Conservation (phyloP, 2,329 filamentous ascomycete genomes). For the Aspergillus ustus region DNA sequence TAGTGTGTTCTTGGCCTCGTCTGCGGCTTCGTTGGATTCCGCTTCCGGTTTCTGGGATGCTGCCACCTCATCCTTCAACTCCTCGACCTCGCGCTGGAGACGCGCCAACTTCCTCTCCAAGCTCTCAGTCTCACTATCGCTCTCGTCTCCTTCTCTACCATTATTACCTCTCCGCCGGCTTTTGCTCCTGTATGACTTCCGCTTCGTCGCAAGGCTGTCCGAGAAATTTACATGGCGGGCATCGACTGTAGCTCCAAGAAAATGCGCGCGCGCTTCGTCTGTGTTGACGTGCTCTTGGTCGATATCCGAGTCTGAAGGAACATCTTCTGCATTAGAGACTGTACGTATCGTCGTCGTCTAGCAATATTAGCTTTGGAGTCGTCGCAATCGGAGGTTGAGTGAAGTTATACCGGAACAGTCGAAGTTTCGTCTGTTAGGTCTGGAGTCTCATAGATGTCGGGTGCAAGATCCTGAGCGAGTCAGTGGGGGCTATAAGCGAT, state of each 20-base stretch:
- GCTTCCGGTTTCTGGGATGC: conserved; percentile 55
- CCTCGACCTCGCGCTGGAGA: conserved; percentile 80
- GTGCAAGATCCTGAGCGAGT: conserved; percentile 74
- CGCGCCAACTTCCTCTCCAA: conserved; percentile 80
- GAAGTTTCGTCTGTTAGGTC: conserved; percentile 89
- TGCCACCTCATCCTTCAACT: conserved; percentile 62
- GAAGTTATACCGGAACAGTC: conserved; percentile 71
- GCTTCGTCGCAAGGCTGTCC: conserved; percentile 80
- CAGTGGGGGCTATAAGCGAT: conserved; percentile 7
- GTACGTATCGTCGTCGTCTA: conserved; percentile 61
- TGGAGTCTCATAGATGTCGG: conserved; percentile 96
- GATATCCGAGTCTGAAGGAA: conserved; percentile 61
- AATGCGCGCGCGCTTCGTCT: conserved; percentile 78
- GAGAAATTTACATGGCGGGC: conserved; percentile 84
- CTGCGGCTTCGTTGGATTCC: conserved; percentile 51
- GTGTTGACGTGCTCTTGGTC: conserved; percentile 77
- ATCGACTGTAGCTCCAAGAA: conserved; percentile 76
- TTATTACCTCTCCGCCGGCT: conserved; percentile 62
- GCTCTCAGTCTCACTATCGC: conserved; percentile 78
- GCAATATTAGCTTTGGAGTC: conserved; percentile 43
- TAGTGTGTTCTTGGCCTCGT: conserved; percentile 46
- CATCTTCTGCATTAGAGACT: conserved; percentile 60
- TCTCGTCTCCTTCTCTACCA: conserved; percentile 67
- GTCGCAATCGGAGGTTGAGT: not conserved
- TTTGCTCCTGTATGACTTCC: conserved; percentile 80